Percentiles rank a stretch among this genome's conserved stretches.
Evolutionary conservation across 164 flowering plant species (phyloP).

Genomic region (Nymphaea colorata): DNA sequence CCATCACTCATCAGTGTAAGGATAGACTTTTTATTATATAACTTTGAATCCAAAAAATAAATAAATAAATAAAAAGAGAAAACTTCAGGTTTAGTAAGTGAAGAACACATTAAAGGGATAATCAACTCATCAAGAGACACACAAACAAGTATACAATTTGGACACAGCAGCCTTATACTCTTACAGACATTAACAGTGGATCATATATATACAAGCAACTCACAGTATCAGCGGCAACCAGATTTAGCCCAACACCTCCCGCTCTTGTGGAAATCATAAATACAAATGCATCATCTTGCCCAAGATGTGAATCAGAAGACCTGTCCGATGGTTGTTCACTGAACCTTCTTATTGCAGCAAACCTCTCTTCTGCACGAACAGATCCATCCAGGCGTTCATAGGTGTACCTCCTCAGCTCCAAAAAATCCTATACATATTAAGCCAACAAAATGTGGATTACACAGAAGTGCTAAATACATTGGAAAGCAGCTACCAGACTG

Average conservation of each 20-base stretch:
- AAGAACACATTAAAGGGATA: too few relatives aligned
- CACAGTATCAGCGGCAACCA: slow-evolving; percentile 94
- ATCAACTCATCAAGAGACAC: too few relatives aligned
- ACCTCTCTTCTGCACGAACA: slow-evolving; percentile 91
- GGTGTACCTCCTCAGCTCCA: slow-evolving; percentile 71
- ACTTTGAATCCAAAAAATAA: too few relatives aligned
- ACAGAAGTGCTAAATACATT: too few relatives aligned
- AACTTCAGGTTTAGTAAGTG: too few relatives aligned
- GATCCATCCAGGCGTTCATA: slow-evolving; percentile 99
- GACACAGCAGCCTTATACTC: too few relatives aligned
- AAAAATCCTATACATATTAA: slow-evolving; percentile 40
- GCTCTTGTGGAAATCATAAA: slow-evolving; percentile 94
- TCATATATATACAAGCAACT: slow-evolving; percentile 14
- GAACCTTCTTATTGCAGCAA: slow-evolving; percentile 91
- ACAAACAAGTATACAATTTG: too few relatives aligned
- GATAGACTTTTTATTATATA: too few relatives aligned
- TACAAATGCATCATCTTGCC: slow-evolving; percentile 48
- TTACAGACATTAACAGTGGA: too few relatives aligned
- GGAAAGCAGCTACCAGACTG: too few relatives aligned
- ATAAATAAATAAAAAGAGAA: too few relatives aligned
- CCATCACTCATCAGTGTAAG: too few relatives aligned
- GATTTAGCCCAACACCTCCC: slow-evolving; percentile 97
- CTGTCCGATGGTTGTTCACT: slow-evolving; percentile 26
- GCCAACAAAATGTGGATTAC: slow-evolving; percentile 94
- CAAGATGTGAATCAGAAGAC: slow-evolving; percentile 11